Conservation (phyloP, 2,329 filamentous ascomycete species). For the Nannizziopsis arthrosporioides region DNA sequence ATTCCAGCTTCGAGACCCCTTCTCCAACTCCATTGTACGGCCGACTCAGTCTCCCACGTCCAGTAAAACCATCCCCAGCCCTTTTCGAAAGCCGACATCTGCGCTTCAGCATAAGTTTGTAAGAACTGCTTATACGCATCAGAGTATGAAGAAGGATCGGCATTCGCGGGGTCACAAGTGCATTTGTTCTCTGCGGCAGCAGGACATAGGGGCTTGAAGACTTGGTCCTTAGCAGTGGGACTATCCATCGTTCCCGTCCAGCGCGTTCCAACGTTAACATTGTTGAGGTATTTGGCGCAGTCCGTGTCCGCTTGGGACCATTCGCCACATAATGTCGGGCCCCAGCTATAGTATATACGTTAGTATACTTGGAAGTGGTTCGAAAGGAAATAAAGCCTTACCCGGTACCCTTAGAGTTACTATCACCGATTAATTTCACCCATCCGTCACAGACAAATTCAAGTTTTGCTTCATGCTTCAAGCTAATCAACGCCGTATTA, state of each 20-base stretch:
- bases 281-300: constrained; percentile 76
- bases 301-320: constrained; percentile 98
- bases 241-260: constrained; percentile 77
- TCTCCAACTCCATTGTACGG: constrained; percentile 73
- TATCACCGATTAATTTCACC: constrained; percentile 63
- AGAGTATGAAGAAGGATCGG: constrained; percentile 55
- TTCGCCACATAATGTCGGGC: constrained; percentile 87
- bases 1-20: constrained; percentile 65
- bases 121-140: constrained; percentile 73
- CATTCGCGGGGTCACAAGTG: constrained; percentile 64
- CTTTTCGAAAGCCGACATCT: constrained; percentile 88
- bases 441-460: constrained; percentile 71
- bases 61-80: constrained; percentile 99
- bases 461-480: constrained; percentile 72
- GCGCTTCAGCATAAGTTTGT: constrained; percentile 81
- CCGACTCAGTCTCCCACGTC: constrained; percentile 88
- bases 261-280: constrained; percentile 74
- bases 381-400: constrained; percentile 18
- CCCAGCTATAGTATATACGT: constrained; percentile 45
- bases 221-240: constrained; percentile 39
- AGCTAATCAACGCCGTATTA: constrained; percentile 74
- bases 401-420: constrained; percentile 61
- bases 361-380: neutral
- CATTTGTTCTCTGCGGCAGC: constrained; percentile 45
- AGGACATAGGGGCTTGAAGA: constrained; percentile 65